phyloP scores from a whole-genome alignment of 768 basidiomycete genomes.

The Tulasnella sp. region DNA sequence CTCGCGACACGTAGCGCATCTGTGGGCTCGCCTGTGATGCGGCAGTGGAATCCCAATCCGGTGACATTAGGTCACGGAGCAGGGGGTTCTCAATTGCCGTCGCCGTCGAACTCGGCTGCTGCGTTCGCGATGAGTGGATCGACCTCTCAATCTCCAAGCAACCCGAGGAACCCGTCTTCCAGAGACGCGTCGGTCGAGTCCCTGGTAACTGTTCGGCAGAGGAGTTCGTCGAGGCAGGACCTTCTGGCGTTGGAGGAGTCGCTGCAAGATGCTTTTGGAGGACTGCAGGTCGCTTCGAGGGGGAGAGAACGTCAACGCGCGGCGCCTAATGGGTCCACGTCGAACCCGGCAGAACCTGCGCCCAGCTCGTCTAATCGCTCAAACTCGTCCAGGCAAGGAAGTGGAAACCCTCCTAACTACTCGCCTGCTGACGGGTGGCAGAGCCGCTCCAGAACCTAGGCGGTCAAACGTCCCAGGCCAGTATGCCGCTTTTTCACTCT shows the following conservation, averaged over 20 bases:
- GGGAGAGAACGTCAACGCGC: conserved; percentile 3
- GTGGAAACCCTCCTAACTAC: not conserved
- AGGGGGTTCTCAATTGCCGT: conserved; percentile 5
- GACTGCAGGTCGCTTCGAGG: not conserved
- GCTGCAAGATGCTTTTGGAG: conserved; percentile 1
- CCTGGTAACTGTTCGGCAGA: not conserved
- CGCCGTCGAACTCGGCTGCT: conserved; percentile 9
- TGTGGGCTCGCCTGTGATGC: not conserved
- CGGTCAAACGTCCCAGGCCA: not conserved
- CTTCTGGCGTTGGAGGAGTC: conserved; percentile 10
- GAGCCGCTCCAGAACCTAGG: not conserved
- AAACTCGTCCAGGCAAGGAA: not conserved
- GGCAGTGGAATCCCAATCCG: not conserved
- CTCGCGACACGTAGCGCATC: not conserved
- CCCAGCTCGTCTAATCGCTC: not conserved
- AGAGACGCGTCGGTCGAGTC: not conserved
- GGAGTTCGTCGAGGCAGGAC: not conserved
- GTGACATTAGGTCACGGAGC: not conserved
- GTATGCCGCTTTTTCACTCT: not conserved
- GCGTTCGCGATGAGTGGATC: conserved; percentile 5
- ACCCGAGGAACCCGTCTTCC: not conserved
- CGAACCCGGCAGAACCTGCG: not conserved
- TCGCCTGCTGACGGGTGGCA: not conserved
- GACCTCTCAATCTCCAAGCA: not conserved
- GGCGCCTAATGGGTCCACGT: not conserved